phyloP scores from a whole-genome alignment of 257 asterid species.

The Solanum boliviense region DNA sequence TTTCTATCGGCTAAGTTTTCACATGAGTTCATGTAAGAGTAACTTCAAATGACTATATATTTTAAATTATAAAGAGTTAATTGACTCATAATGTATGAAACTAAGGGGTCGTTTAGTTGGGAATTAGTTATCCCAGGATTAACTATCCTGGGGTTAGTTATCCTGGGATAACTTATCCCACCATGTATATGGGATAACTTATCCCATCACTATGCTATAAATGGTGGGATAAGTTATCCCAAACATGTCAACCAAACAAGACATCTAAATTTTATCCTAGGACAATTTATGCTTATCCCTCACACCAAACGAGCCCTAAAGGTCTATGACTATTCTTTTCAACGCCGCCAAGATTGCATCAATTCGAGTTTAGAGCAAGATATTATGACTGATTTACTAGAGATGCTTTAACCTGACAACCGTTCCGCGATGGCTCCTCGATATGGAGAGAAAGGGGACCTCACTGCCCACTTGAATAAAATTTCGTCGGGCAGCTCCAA shows the following conservation, averaged over 20 bases:
- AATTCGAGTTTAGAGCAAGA: not conserved
- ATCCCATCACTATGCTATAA: no score
- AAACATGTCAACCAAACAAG: no score
- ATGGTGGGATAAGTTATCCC: no score
- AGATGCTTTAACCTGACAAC: not conserved
- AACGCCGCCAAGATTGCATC: not conserved
- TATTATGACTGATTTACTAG: not conserved
- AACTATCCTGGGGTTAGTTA: no score
- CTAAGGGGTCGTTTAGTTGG: no score
- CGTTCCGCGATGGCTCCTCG: not conserved
- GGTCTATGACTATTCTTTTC: not conserved
- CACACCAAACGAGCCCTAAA: no score
- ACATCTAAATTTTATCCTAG: no score
- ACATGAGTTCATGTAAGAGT: not conserved
- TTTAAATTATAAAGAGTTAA: not conserved
- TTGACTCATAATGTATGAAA: not conserved
- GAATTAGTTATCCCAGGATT: no score
- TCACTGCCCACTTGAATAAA: not conserved
- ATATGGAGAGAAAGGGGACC: not conserved
- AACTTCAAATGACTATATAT: not conserved
- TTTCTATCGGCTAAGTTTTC: not conserved
- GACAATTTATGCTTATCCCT: no score
- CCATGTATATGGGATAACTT: no score
- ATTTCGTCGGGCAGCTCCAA: not conserved
- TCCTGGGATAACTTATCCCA: no score